Evolutionary conservation across 768 basidiomycete species (phyloP).

Genomic region (Rhodotorula graminis): DNA sequence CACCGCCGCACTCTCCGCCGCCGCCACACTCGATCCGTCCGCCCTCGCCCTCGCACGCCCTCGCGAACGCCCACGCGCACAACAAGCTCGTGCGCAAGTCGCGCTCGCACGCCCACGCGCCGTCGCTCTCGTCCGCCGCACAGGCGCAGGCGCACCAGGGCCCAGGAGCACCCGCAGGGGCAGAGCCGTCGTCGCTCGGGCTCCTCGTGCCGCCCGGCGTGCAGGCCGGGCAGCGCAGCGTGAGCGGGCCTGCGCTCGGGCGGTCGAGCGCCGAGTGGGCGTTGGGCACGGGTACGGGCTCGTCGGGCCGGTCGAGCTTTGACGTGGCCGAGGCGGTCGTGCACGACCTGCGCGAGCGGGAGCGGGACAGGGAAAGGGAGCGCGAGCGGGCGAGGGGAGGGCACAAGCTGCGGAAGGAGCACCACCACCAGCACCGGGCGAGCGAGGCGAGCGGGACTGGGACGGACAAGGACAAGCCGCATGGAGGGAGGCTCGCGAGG

Average conservation of each 20-base stretch:
- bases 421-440: no score
- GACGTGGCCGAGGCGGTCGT: not conserved
- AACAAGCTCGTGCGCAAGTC: conserved; percentile 22
- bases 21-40: no score
- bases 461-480: not conserved
- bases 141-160: no score
- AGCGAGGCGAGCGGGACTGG: not conserved
- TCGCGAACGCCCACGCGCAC: not conserved
- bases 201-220: not conserved
- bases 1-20: no score
- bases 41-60: not conserved
- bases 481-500: not conserved
- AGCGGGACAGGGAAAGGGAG: not conserved
- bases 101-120: conserved; percentile 2
- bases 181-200: not conserved
- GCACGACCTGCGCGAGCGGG: not conserved
- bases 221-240: not conserved
- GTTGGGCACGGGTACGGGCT: not conserved
- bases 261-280: not conserved
- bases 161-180: no score
- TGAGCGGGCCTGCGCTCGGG: not conserved
- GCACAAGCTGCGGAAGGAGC: conserved; percentile 6
- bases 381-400: not conserved
- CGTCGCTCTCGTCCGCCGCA: not conserved
- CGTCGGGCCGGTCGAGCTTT: not conserved